A percentile compares a stretch with the other conserved stretches of the same genome.
phyloP scores from a whole-genome alignment of 2,329 filamentous ascomycete genomes.

The Penicillium sp. region DNA sequence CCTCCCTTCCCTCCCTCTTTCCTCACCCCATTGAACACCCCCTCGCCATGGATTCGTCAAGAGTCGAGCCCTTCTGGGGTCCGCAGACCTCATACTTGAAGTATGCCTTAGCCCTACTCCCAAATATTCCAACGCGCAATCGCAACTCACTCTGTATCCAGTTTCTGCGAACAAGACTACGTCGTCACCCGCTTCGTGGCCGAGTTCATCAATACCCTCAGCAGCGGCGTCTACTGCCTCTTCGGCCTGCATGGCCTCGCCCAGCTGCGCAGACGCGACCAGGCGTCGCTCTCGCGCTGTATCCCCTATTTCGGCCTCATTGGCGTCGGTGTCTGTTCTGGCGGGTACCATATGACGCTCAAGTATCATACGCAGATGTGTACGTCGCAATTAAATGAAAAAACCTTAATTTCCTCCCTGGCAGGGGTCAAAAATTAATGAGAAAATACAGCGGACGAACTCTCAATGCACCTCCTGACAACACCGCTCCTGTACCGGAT shows the following conservation, averaged over 20 bases:
- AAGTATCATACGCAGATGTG: slow-evolving; percentile 42
- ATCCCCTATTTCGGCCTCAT: slow-evolving; percentile 48
- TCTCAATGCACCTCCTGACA: slow-evolving; percentile 50
- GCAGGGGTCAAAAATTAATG: no score
- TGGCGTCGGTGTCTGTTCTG: slow-evolving; percentile 36
- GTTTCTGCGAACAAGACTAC: slow-evolving; percentile 45
- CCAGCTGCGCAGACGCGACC: slow-evolving; percentile 26
- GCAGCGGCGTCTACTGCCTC: slow-evolving; percentile 45
- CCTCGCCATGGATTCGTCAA: not conserved
- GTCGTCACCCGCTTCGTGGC: slow-evolving; percentile 50
- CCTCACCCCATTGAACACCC: not conserved
- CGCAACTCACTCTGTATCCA: slow-evolving; percentile 4
- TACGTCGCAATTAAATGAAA: slow-evolving; percentile 18
- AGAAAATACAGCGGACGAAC: slow-evolving; percentile 42
- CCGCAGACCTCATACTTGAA: slow-evolving; percentile 36
- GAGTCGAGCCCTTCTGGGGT: slow-evolving; percentile 31
- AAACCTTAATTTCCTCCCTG: not conserved
- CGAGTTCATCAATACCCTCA: slow-evolving; percentile 53
- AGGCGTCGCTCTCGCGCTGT: slow-evolving; percentile 32
- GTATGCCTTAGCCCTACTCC: slow-evolving; percentile 20
- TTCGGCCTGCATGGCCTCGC: slow-evolving; percentile 48
- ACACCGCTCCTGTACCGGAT: slow-evolving; percentile 50
- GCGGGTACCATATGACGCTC: slow-evolving; percentile 37
- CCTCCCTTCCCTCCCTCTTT: not conserved
- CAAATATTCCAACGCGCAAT: no score